Conservation (phyloP, 208 protist species). For the Acanthamoeba castellanii region DNA sequence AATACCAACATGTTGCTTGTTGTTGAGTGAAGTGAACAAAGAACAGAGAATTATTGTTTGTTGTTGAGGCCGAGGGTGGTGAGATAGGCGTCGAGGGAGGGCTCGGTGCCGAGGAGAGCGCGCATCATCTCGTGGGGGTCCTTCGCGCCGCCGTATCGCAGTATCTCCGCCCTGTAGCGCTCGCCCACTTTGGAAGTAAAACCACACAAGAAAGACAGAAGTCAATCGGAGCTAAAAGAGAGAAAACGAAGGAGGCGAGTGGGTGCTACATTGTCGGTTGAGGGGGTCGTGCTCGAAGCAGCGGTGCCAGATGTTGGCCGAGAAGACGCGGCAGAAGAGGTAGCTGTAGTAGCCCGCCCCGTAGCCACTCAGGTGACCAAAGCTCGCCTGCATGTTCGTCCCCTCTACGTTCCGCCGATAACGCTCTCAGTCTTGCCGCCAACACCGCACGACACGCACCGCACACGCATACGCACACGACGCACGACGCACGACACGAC, state of each 20-base stretch:
- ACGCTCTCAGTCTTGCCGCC: neutral
- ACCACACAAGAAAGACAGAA: neutral
- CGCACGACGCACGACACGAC: neutral
- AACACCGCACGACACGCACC: no score
- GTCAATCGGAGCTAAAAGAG: neutral
- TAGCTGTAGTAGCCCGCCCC: conserved; percentile 83
- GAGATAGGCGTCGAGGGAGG: conserved; percentile 34
- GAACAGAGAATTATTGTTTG: neutral
- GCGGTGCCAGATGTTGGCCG: conserved; percentile 39
- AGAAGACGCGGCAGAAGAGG: conserved; percentile 66
- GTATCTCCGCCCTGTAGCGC: conserved; percentile 47
- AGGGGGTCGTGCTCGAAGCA: conserved; percentile 48
- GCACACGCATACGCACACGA: neutral
- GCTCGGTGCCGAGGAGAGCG: conserved; percentile 21
- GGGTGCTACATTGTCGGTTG: conserved; percentile 11
- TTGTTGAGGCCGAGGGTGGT: neutral
- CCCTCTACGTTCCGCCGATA: neutral
- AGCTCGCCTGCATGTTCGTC: conserved; percentile 33
- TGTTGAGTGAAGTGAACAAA: no score
- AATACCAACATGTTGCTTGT: no score
- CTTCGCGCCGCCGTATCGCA: conserved; percentile 56
- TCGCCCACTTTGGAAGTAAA: conserved; percentile 12
- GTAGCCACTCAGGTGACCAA: conserved; percentile 75
- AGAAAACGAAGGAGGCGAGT: neutral
- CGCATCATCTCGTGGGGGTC: conserved; percentile 60